These are phyloP conservation scores for Leucosporidium scottii DNA, from an alignment of 768 basidiomycete species.

Conservation along the genomic window DNA sequence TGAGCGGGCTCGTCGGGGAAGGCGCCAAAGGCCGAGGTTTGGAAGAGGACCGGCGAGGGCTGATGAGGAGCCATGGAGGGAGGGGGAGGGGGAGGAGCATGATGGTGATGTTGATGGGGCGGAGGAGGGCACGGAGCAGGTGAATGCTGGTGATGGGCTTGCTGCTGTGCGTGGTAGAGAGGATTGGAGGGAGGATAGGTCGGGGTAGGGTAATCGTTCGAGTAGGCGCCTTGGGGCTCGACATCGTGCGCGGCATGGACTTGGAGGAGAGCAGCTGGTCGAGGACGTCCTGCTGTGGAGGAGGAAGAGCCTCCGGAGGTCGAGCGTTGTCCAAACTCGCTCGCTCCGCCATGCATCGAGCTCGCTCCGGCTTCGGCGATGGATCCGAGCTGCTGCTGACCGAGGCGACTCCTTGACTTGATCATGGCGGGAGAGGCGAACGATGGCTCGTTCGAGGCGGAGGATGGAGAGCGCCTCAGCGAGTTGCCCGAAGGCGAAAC, in stretches of 20 bases:
- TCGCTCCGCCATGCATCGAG: background rate
- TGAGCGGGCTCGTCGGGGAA: too few relatives aligned
- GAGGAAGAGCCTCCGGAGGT: too few relatives aligned
- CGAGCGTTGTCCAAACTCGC: too few relatives aligned
- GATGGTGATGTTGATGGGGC: background rate
- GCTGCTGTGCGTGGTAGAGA: background rate
- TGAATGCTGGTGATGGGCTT: background rate
- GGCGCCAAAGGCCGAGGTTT: too few relatives aligned
- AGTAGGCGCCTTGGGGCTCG: background rate
- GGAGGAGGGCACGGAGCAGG: background rate
- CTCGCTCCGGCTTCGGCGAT: background rate
- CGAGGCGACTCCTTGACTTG: slow-evolving; percentile 22
- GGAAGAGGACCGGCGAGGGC: too few relatives aligned
- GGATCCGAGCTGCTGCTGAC: slow-evolving; percentile 8
- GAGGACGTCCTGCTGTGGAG: background rate
- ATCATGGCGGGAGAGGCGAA: slow-evolving; percentile 24
- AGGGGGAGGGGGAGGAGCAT: background rate
- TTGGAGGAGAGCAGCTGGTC: background rate
- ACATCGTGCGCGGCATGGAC: background rate
- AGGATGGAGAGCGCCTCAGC: background rate
- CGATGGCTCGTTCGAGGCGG: background rate
- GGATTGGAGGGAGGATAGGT: background rate
- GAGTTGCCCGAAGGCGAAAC: background rate
- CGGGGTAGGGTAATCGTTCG: background rate
- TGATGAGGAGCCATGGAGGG: background rate